Conservation (phyloP, 2,329 filamentous ascomycete species). For the Clarireedia paspali region DNA sequence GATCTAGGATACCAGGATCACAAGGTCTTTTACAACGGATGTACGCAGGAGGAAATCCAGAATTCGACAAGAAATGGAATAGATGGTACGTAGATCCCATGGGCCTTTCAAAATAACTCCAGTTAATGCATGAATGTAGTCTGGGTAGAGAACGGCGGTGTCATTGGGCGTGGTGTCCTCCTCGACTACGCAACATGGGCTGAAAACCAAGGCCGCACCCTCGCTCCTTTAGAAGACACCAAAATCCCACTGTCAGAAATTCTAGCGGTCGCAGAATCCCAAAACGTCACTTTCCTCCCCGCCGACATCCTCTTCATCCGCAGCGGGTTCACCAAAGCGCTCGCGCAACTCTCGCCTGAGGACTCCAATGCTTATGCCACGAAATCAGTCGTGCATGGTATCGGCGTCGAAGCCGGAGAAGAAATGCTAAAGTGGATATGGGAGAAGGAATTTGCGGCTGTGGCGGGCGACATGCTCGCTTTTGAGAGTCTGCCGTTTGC, state of each 20-base stretch:
- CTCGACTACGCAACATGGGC: conserved; percentile 50
- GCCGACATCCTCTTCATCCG: conserved; percentile 36
- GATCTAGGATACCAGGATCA: conserved; percentile 26
- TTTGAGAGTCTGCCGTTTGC: conserved; percentile 37
- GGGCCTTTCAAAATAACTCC: background rate
- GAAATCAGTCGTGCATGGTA: conserved; percentile 10
- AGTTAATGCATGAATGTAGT: conserved; percentile 15
- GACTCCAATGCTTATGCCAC: conserved; percentile 7
- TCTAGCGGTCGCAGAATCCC: conserved; percentile 29
- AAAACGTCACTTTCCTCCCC: conserved; percentile 29
- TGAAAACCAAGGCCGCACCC: conserved; percentile 43
- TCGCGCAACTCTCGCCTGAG: background rate
- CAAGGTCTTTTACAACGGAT: conserved; percentile 30
- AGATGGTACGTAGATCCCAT: conserved; percentile 14
- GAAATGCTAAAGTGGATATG: conserved; percentile 38
- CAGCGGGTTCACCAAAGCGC: conserved; percentile 27
- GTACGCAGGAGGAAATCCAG: conserved; percentile 23
- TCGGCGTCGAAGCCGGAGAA: conserved; percentile 32
- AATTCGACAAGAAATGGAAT: conserved; percentile 20
- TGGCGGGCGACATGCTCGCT: conserved; percentile 36
- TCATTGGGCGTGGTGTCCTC: conserved; percentile 43
- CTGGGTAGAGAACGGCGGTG: conserved; percentile 36
- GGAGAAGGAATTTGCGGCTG: conserved; percentile 38
- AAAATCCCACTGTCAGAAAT: conserved; percentile 26
- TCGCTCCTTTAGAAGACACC: conserved; percentile 42